These are phyloP conservation scores for Carex scoparia DNA, from an alignment of 176 grass and related monocot species.

Conservation along the genomic window DNA sequence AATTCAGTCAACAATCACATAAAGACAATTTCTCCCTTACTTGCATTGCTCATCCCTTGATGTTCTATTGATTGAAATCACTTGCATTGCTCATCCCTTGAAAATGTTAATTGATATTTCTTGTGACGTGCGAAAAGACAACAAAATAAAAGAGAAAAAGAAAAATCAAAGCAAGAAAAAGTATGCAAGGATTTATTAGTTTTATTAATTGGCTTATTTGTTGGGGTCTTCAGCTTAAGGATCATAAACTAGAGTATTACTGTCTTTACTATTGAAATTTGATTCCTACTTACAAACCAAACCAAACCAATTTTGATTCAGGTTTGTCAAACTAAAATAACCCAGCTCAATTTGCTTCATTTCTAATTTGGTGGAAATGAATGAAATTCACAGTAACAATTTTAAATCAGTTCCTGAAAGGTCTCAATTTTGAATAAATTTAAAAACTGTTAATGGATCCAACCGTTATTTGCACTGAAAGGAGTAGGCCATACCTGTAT, in stretches of 20 bases:
- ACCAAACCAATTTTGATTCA: too few relatives aligned
- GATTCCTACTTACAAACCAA: too few relatives aligned
- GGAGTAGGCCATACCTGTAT: too few relatives aligned
- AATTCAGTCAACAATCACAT: background rate
- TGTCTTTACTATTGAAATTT: background rate
- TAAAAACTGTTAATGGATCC: too few relatives aligned
- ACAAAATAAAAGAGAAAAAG: background rate
- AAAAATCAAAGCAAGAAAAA: background rate
- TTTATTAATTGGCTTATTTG: background rate
- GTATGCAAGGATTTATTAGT: background rate
- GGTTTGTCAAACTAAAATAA: too few relatives aligned
- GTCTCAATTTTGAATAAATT: too few relatives aligned
- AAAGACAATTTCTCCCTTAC: background rate
- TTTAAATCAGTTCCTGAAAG: too few relatives aligned
- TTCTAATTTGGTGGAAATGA: too few relatives aligned
- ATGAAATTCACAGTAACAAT: too few relatives aligned
- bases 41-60: too few relatives aligned
- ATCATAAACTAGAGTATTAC: background rate
- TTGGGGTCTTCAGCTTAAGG: background rate
- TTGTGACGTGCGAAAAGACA: background rate
- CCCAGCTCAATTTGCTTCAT: too few relatives aligned
- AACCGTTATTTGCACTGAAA: too few relatives aligned
- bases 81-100: background rate
- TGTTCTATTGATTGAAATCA: background rate
- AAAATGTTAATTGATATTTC: background rate